Base-by-base conservation (phyloP, 1,284 basidiomycete genomes). In the Moesziomyces sp. region DNA sequence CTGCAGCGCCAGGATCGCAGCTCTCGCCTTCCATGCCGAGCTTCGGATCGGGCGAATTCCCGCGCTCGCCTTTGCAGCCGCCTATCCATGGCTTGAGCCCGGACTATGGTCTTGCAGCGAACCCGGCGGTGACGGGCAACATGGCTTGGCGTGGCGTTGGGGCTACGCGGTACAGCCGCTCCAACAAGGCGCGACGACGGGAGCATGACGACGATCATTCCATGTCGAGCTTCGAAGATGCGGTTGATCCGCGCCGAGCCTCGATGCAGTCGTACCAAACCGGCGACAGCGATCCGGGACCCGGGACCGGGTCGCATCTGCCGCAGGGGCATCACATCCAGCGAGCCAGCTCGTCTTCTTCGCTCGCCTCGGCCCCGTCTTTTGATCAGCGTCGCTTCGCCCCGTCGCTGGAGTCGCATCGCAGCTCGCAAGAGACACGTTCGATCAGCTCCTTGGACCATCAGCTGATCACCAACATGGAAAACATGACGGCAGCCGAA, bases 381-480 rank as follows among this genome's bases (percentile, higher is more conserved):
- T 42, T 80, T 45, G 78, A 76, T 42, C 65, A 73, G 28, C 62
- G 74, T 11, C 58, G 68, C 13, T 74, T 73, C 40, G 63, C 64
- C 54, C 58, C 71, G 4, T 78, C 77, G 18, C 57, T 75, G 19
- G 70, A 76, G 26, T 74, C 74, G 30, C 61, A 74, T 46, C 58
- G 77, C 16, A 74, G 59, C 52, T 68, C 70, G 19, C 46, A 61
- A 30, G 79, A 79, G 47, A 71, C 66, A 3, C 61, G 77, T 18
- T 75, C 74, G 28, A 66, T 77, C 42, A 71, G 68, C 58, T 81
- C 79, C 23, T 56, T 81, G 3, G 79, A 81, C 43, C 68, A 77
- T 44, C 78, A 79, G 71, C 74, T 81, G 49, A 77, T 81, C 50
- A 68, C 75, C 58, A 77, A 81, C 47, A 76, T 81, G 77, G 79